Evolutionary conservation across 768 basidiomycete genomes (phyloP), one percentile per base, ranked within the genome.

Genomic region (Trametes cubensis): DNA sequence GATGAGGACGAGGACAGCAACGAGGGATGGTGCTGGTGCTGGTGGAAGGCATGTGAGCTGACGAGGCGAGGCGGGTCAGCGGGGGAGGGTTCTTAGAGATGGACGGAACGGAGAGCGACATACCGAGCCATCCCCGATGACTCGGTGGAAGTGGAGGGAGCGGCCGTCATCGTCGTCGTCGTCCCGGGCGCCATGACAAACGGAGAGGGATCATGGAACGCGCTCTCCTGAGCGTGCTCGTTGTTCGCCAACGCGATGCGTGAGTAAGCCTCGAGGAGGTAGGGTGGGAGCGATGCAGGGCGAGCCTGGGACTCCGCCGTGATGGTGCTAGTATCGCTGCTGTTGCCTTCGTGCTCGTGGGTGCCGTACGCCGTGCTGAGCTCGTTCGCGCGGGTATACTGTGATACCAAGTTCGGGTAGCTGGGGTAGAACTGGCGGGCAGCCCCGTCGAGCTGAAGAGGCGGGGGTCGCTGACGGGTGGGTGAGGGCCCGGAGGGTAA

Each of bases 181-280:
- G 49, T 46, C 42, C 42, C 7, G 26, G 54, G 41, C 15, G 17
- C 53, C 34, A 34, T 23, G 40, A 44, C 42, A 39, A 63, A 63
- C 20, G 51, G 26, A 13, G 50, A 58, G n/a, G 56, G 55, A 30
- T 58, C 55, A 34, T 41, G 39, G 46, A 42, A 52, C 21, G 23
- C 20, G 20, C 20, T 18, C 14, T 45, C 28, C 1, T 49, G 25
- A 15, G 38, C 40, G 7, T 6, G 21, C 10, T 46, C 44, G 30
- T 34, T 23, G 39, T 39, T 40, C 13, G 47, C 42, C n/a, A 45
- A 42, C 11, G 62, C 55, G 56, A 55, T 25, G 38, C 64, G 64
- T 17, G 60, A 58, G 48, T 62, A 66, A 18, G 58, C 46, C 39
- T 67, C 63, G 10, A 64, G 42, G 47, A 68, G 64, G 53, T 68